Percentiles rank a stretch among this genome's conserved stretches.
Conservation (phyloP, 306 rosid genomes). For the Acacia acuminata region DNA sequence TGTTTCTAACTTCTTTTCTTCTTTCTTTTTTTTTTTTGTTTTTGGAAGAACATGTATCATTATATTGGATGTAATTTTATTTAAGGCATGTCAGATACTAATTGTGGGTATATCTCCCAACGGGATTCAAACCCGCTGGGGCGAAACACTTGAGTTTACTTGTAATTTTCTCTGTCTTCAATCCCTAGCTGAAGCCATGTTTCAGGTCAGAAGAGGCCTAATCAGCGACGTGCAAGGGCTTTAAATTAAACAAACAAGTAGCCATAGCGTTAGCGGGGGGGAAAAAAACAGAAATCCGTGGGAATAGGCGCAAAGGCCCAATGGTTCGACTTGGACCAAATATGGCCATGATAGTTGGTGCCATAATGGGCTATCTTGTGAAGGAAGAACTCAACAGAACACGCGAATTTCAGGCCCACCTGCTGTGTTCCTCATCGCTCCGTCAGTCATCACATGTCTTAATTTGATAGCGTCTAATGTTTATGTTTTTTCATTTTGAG, state of each 20-base stretch:
- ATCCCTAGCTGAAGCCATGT: too few relatives aligned
- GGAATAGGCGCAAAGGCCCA: not conserved
- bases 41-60: accelerated
- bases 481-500: too few relatives aligned
- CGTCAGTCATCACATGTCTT: not conserved
- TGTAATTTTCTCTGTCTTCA: too few relatives aligned
- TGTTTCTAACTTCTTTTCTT: too few relatives aligned
- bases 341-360: not conserved
- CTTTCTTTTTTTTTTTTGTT: too few relatives aligned
- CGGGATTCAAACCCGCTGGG: too few relatives aligned
- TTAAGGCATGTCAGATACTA: too few relatives aligned
- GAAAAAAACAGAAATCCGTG: not conserved
- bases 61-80: accelerated
- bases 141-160: too few relatives aligned
- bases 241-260: not conserved
- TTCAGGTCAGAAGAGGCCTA: not conserved
- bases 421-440: not conserved
- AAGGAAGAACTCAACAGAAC: not conserved
- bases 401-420: not conserved
- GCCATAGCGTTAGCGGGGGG: too few relatives aligned
- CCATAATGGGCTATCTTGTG: not conserved
- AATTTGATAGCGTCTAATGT: not conserved
- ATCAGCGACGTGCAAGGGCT: not conserved
- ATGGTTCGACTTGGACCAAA: too few relatives aligned
- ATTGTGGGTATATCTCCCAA: too few relatives aligned